Conservation (phyloP, 345 rosid genomes). For the Eucalyptus dawsonii region DNA sequence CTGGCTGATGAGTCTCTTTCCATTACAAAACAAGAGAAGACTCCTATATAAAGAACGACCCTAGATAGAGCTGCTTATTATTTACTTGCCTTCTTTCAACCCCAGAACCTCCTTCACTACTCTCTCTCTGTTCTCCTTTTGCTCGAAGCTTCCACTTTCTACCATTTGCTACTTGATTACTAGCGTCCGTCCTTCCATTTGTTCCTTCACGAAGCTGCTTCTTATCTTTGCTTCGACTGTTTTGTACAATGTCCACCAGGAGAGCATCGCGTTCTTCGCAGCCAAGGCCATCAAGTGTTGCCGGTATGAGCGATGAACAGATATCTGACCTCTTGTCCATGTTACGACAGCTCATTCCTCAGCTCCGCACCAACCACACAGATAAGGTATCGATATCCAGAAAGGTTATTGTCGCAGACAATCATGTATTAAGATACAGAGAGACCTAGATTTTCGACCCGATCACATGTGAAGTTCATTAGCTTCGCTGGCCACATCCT, state of each 20-base stretch:
- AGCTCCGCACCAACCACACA: background rate
- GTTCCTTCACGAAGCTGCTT: background rate
- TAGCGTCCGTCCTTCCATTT: background rate
- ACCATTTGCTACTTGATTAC: background rate
- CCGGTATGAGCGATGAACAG: background rate
- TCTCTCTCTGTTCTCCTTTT: background rate
- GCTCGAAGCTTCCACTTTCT: background rate
- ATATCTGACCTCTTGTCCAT: background rate
- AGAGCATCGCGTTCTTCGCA: background rate
- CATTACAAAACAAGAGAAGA: background rate
- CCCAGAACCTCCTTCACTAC: background rate
- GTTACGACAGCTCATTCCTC: background rate
- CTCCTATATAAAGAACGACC: background rate
- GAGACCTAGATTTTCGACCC: background rate
- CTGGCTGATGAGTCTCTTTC: background rate
- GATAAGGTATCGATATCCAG: background rate
- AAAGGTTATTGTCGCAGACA: background rate
- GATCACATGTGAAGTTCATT: background rate
- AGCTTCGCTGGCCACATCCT: background rate
- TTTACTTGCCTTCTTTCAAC: background rate
- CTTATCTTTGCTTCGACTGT: background rate
- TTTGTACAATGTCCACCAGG: background rate
- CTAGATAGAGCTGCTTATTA: background rate
- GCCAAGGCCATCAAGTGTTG: background rate
- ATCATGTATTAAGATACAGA: background rate